Conservation (phyloP, 306 rosid species). For the Vigna angularis region DNA sequence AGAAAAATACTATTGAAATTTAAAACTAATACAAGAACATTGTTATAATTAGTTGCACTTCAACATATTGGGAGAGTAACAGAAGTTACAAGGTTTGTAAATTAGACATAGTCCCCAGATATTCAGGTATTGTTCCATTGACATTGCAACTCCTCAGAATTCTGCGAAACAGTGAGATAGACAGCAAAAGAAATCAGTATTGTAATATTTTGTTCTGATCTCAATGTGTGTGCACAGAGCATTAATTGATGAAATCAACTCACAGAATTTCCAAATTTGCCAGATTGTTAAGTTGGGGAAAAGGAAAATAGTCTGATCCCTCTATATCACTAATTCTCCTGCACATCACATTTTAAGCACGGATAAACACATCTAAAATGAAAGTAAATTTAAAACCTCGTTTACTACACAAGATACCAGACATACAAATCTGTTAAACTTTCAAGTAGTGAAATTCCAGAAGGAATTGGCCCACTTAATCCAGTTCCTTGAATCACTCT, state of each 20-base stretch:
- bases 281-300: conserved; percentile 57
- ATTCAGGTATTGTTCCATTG: conserved; percentile 56
- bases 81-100: conserved; percentile 55
- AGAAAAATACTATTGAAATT: not conserved
- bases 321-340: conserved; percentile 84
- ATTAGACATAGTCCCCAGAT: conserved; percentile 43
- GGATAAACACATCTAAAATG: conserved; percentile 3
- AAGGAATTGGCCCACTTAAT: conserved; percentile 81
- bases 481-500: conserved; percentile 79
- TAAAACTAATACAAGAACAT: not conserved
- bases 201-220: no score
- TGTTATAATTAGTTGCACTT: no score
- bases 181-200: not conserved
- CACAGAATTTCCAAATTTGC: no score
- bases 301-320: conserved; percentile 53
- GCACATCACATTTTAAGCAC: conserved; percentile 36
- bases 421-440: conserved; percentile 68
- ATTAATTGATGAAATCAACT: no score
- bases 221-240: no score
- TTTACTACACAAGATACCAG: not conserved
- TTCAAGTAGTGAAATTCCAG: conserved; percentile 52
- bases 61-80: no score
- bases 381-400: not conserved
- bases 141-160: conserved; percentile 77
- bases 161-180: conserved; percentile 52